Percentiles rank a stretch among this genome's conserved stretches.
Evolutionary conservation across 2,329 filamentous ascomycete species (phyloP).

Genomic region (Arthrinium phaeospermum): DNA sequence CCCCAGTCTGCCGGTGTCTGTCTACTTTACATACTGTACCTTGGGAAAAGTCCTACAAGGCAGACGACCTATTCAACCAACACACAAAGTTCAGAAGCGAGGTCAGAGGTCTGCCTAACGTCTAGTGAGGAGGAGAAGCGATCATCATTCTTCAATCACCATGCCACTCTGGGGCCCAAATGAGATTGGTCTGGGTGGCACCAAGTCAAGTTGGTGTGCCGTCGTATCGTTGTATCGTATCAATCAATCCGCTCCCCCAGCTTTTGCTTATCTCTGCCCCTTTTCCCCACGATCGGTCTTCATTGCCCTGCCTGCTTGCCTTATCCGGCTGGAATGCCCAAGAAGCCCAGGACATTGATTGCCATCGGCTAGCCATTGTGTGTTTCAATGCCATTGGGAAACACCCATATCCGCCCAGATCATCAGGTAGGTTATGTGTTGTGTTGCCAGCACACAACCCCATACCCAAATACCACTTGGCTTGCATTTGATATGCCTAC

Average conservation of each 20-base stretch:
- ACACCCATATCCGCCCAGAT: neutral
- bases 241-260: conserved; percentile 1
- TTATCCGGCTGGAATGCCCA: neutral
- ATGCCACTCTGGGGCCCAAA: neutral
- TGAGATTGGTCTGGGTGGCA: neutral
- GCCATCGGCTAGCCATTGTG: neutral
- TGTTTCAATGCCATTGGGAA: conserved; percentile 7
- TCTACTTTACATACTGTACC: no score
- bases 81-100: neutral
- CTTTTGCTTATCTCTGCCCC: conserved; percentile 9
- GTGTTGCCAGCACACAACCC: conserved; percentile 10
- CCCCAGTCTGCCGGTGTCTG: neutral
- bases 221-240: conserved; percentile 6
- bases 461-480: neutral
- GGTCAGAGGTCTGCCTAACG: conserved; percentile 3
- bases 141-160: conserved; percentile 13
- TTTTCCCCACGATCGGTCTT: conserved; percentile 18
- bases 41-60: neutral
- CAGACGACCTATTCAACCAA: neutral
- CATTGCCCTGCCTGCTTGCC: neutral
- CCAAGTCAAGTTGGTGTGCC: conserved; percentile 5
- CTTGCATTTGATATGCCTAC: neutral
- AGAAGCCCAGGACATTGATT: neutral
- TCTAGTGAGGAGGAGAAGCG: neutral
- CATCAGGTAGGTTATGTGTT: neutral